A percentile compares a stretch with the other conserved stretches of the same genome.
Conservation (phyloP, 2,329 filamentous ascomycete species). For the Talaromyces piceae region DNA sequence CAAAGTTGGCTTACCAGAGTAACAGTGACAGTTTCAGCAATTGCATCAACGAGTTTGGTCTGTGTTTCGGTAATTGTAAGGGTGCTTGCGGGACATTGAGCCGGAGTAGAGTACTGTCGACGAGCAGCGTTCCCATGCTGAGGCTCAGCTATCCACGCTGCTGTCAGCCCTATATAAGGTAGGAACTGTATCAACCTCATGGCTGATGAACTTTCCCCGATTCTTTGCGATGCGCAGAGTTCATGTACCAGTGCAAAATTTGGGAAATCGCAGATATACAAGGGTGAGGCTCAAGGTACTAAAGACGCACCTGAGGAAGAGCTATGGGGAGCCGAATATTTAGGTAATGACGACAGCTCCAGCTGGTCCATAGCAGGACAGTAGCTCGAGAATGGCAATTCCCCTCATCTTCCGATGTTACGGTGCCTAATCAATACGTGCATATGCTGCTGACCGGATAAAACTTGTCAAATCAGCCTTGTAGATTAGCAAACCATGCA, state of each 20-base stretch:
- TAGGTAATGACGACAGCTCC: neutral
- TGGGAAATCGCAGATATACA: neutral
- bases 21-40: neutral
- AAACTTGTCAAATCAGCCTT: neutral
- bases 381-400: neutral
- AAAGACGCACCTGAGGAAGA: neutral
- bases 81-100: neutral
- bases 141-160: neutral
- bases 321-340: neutral
- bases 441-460: neutral
- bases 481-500: neutral
- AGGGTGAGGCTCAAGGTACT: neutral
- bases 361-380: neutral
- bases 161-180: neutral
- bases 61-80: neutral
- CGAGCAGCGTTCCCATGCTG: neutral
- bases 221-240: neutral
- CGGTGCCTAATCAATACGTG: neutral
- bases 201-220: neutral
- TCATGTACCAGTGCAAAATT: neutral
- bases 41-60: neutral
- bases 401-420: neutral
- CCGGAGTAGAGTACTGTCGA: neutral
- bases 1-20: neutral
- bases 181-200: conserved; percentile 1